Evolutionary conservation across 352 stramenopile genomes (phyloP).

Genomic region (Pythium brassicae): DNA sequence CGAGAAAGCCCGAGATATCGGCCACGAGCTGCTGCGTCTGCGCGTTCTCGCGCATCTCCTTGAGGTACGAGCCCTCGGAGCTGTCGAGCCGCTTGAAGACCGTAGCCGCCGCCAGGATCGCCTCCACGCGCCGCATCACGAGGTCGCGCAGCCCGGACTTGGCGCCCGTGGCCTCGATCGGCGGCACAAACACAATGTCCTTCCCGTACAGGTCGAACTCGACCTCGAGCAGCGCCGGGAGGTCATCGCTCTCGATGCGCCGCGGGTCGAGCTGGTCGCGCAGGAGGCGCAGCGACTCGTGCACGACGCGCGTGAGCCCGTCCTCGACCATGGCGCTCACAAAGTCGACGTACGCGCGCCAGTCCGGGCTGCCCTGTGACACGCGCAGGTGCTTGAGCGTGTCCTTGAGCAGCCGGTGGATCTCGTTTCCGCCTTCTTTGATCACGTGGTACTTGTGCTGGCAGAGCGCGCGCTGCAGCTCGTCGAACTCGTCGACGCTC

Average conservation of each 20-base stretch:
- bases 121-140: slow-evolving; percentile 61
- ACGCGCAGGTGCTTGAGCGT: slow-evolving; percentile 88
- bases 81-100: slow-evolving; percentile 86
- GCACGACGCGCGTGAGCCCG: slow-evolving; percentile 65
- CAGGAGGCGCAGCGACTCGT: slow-evolving; percentile 64
- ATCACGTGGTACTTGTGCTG: slow-evolving; percentile 82
- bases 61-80: slow-evolving; percentile 84
- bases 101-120: slow-evolving; percentile 55
- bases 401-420: slow-evolving; percentile 87
- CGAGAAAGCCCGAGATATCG: slow-evolving; percentile 77
- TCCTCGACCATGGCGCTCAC: slow-evolving; percentile 89
- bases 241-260: slow-evolving; percentile 76
- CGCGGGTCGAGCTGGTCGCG: slow-evolving; percentile 82
- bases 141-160: slow-evolving; percentile 63
- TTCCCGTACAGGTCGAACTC: slow-evolving; percentile 89
- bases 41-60: slow-evolving; percentile 85
- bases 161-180: slow-evolving; percentile 36
- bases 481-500: slow-evolving; percentile 80
- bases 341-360: slow-evolving; percentile 91
- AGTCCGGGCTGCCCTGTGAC: slow-evolving; percentile 87
- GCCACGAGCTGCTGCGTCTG: slow-evolving; percentile 71
- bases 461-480: slow-evolving; percentile 69
- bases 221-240: slow-evolving; percentile 86
- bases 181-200: slow-evolving; percentile 78
- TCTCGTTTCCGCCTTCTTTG: slow-evolving; percentile 86